phyloP scores from a whole-genome alignment of 768 basidiomycete species.

The Mycena galericulata region DNA sequence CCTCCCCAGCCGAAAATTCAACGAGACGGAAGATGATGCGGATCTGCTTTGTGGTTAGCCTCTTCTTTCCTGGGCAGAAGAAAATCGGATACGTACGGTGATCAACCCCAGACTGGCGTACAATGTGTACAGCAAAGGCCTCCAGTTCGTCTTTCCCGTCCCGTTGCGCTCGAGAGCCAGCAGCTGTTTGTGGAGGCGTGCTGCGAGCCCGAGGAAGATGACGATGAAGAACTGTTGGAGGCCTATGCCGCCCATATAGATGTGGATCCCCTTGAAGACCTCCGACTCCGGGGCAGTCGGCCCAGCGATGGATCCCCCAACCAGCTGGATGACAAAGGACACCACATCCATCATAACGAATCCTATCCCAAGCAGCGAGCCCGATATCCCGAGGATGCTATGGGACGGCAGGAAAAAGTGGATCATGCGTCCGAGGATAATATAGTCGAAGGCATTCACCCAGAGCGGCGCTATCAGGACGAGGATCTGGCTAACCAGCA shows the following conservation, averaged over 20 bases:
- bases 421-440: conserved; percentile 36
- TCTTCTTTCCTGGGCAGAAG: background rate
- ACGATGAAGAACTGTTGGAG: conserved; percentile 40
- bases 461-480: conserved; percentile 38
- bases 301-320: conserved; percentile 26
- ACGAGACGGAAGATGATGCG: conserved; percentile 37
- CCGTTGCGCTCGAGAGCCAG: conserved; percentile 14
- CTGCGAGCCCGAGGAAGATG: conserved; percentile 30
- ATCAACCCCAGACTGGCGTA: conserved; percentile 19
- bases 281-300: conserved; percentile 20
- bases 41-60: conserved; percentile 19
- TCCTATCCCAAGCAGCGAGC: conserved; percentile 20
- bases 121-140: conserved; percentile 18
- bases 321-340: conserved; percentile 36
- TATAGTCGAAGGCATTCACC: conserved; percentile 40
- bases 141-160: conserved; percentile 22
- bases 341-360: conserved; percentile 35
- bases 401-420: conserved; percentile 36
- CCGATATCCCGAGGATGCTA: conserved; percentile 30
- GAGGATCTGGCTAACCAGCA: conserved; percentile 30
- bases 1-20: conserved; percentile 30
- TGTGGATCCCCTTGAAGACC: conserved; percentile 29
- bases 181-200: conserved; percentile 16
- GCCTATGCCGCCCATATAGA: conserved; percentile 40
- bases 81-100: conserved; percentile 11